Conservation (phyloP, 1,139 yeast genomes). For the Zygoascus hellenicus region DNA sequence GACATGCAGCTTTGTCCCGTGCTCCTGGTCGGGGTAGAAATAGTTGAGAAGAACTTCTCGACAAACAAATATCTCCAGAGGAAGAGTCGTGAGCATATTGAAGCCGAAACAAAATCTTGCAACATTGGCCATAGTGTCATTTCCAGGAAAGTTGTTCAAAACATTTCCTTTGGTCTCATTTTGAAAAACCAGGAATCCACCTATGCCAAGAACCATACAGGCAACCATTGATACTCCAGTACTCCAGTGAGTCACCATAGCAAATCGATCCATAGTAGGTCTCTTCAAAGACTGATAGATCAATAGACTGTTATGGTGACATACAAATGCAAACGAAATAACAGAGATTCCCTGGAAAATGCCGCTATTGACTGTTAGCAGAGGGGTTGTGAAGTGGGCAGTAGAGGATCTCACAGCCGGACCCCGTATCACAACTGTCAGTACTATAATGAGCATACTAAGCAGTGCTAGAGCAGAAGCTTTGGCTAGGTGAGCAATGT, state of each 20-base stretch:
- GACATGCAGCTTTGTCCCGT: constrained; percentile 41
- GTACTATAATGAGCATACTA: constrained; percentile 75
- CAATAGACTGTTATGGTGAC: constrained; percentile 89
- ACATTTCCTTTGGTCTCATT: constrained; percentile 79
- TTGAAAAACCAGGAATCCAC: constrained; percentile 73
- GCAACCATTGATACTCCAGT: constrained; percentile 76
- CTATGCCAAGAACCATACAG: constrained; percentile 72
- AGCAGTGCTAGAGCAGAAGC: constrained; percentile 83
- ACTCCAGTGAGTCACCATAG: constrained; percentile 74
- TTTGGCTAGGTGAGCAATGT: constrained; percentile 79
- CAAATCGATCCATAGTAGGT: constrained; percentile 71
- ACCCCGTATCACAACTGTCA: constrained; percentile 67
- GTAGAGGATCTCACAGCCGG: constrained; percentile 48
- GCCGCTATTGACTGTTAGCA: constrained; percentile 56
- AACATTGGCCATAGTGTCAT: constrained; percentile 63
- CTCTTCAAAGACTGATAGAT: constrained; percentile 76
- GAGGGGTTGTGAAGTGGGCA: constrained; percentile 37
- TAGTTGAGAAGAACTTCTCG: constrained; percentile 76
- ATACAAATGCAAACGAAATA: constrained; percentile 88
- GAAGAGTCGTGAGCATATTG: constrained; percentile 91
- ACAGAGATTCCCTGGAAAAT: constrained; percentile 87
- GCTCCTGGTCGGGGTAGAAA: constrained; percentile 34
- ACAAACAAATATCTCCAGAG: constrained; percentile 83
- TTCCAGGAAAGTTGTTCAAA: constrained; percentile 73
- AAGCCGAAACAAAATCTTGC: constrained; percentile 91